A percentile compares a stretch with the other conserved stretches of the same genome.
Evolutionary conservation across 2,329 filamentous ascomycete genomes (phyloP).

Genomic region (Talaromyces rugulosus): DNA sequence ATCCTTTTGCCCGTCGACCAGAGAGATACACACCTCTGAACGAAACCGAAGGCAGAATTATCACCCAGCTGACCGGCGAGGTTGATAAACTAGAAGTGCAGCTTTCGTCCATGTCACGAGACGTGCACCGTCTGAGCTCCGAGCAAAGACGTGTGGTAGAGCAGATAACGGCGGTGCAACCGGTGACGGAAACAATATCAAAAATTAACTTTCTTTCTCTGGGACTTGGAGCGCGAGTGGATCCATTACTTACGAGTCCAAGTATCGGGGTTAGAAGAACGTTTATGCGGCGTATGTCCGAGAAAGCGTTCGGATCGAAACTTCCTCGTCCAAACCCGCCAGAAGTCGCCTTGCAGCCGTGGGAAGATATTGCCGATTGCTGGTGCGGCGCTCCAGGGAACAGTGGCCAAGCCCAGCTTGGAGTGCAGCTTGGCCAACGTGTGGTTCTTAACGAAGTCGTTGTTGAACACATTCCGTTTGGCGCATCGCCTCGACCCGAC

Average conservation of each 20-base stretch:
- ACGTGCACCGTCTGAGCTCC: constrained; percentile 22
- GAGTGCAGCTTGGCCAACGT: constrained; percentile 32
- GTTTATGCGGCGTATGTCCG: constrained; percentile 18
- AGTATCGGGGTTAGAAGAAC: constrained; percentile 36
- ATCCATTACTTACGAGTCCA: constrained; percentile 57
- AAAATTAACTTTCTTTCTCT: constrained; percentile 70
- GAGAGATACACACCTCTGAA: constrained; percentile 20
- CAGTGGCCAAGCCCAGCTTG: constrained; percentile 40
- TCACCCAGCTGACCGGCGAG: constrained; percentile 23
- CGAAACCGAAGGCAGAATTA: constrained; percentile 19
- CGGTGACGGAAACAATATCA: constrained; percentile 15
- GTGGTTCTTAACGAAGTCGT: constrained; percentile 67
- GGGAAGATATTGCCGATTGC: constrained; percentile 79
- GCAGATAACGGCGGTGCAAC: constrained; percentile 18
- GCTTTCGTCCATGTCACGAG: constrained; percentile 28
- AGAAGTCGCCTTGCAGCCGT: constrained; percentile 59
- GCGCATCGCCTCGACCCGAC: constrained; percentile 58
- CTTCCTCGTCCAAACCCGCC: constrained; percentile 34
- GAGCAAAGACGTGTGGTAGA: constrained; percentile 19
- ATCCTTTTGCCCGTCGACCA: constrained; percentile 5
- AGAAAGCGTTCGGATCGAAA: constrained; percentile 11
- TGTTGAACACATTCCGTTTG: constrained; percentile 65
- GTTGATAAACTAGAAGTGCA: constrained; percentile 25
- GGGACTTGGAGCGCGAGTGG: constrained; percentile 62
- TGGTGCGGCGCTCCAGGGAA: constrained; percentile 65